Base-by-base conservation (phyloP, 768 basidiomycete genomes). In the Pleurotus citrinopileatus region DNA sequence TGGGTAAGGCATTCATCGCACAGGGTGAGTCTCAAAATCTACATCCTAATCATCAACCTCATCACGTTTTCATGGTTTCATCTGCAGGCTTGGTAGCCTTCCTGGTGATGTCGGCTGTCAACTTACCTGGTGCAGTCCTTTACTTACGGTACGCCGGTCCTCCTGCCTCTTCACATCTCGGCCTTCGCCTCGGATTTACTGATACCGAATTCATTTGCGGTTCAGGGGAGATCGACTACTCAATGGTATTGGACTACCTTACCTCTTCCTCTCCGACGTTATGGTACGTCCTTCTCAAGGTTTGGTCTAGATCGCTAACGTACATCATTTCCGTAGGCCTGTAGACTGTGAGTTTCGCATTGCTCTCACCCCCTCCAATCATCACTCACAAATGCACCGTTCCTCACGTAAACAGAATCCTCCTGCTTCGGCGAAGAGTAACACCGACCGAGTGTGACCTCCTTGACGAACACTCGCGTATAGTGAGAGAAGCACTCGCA, bases 1-100 rank as follows among this genome's bases (percentile, higher is more conserved):
- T 67, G 17, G 65, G 62, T 8, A 63, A 56, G 53, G 34, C 48
- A 23, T 65, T 67, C 56, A 19, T 67, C 23, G 32, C 44, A 1
- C 64, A 65, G 60, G 61, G 65, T 64, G 47, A 19, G 22, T 12
- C 10, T 19, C 9, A 0, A 10, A 32, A 20, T 12, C 34, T 6
- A 36, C 34, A 23, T 1, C 17, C 10, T 19, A 36, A n/a, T 26
- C 42, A 5, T 8, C 26, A 20, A 52, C 5, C 4, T 28, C 4
- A 4, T 4, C 9, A 8, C 20, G 22, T 36, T 23, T 13, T 27
- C 19, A 5, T 17, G 42, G 3, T 40, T 13, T 23, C 8, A 19
- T n/a, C 2, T 17, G 42, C 53, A 65, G 63, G 60, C 6, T 32
- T 62, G 7, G 55, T 52, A 13, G 62, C 57, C 4, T 65, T 63